These are phyloP conservation scores for Thamnidium elegans DNA, from an alignment of 192 early-diverging fungal genomes.

Conservation along the genomic window DNA sequence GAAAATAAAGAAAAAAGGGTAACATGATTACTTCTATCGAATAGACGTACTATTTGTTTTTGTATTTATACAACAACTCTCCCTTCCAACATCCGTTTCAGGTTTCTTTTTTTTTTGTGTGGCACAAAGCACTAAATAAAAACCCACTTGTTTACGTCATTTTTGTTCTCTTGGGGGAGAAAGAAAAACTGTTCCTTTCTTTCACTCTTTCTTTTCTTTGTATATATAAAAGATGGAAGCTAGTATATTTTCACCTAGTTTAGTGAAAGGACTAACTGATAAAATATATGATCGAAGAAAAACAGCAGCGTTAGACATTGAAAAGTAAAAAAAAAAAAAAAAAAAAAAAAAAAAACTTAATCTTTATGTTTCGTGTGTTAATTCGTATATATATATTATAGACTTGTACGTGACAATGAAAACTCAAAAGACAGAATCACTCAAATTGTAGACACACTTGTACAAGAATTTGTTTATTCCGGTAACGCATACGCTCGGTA, in stretches of 20 bases:
- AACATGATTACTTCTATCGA: too few species aligned
- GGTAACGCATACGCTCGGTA: slow-evolving; percentile 80
- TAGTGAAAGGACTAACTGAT: slow-evolving; percentile 80
- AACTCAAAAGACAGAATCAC: slow-evolving; percentile 60
- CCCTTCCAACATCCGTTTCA: too few species aligned
- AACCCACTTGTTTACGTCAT: too few species aligned
- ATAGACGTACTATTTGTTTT: too few species aligned
- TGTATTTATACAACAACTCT: too few species aligned
- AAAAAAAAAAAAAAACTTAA: too few species aligned
- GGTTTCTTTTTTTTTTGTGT: too few species aligned
- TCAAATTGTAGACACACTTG: slow-evolving; percentile 71
- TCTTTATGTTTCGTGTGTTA: background rate
- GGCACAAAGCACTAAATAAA: too few species aligned
- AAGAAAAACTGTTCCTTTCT: background rate
- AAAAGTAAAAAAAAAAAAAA: slow-evolving; percentile 51
- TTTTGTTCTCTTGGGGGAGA: too few species aligned
- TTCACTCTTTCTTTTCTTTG: background rate
- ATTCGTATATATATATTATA: slow-evolving; percentile 13
- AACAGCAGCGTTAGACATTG: slow-evolving; percentile 85
- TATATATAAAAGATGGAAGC: slow-evolving; percentile 18
- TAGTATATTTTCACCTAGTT: slow-evolving; percentile 20
- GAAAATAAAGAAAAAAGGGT: too few species aligned
- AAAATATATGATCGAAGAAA: slow-evolving; percentile 95
- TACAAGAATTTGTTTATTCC: slow-evolving; percentile 88
- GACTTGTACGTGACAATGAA: slow-evolving; percentile 67